Evolutionary conservation across 2,329 filamentous ascomycete genomes (phyloP).

Genomic region (Stagonosporopsis cucurbitacearum): DNA sequence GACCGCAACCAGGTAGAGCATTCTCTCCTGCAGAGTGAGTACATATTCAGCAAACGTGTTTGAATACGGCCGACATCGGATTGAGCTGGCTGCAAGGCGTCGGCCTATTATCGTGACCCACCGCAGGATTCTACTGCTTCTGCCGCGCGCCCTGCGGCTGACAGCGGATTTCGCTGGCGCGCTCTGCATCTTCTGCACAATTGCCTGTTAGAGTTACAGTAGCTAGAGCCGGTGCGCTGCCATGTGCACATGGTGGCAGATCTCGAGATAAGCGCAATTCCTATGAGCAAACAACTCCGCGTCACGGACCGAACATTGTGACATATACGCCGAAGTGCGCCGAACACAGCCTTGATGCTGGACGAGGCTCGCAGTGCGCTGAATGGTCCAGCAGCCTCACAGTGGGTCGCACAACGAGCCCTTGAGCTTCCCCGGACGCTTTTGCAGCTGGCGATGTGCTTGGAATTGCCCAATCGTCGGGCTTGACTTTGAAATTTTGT

Average conservation of each 20-base stretch:
- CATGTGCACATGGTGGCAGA: constrained; percentile 6
- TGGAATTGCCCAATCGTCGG: constrained; percentile 24
- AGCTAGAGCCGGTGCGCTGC: constrained; percentile 4
- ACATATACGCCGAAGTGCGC: constrained; percentile 12
- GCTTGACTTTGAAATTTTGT: constrained; percentile 20
- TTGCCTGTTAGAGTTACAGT: constrained; percentile 9
- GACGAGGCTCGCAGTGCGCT: constrained; percentile 7
- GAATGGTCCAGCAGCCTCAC: constrained; percentile 14
- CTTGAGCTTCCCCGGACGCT: constrained; percentile 16
- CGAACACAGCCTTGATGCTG: constrained; percentile 11
- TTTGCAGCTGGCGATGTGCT: constrained; percentile 13
- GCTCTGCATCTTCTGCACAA: constrained; percentile 2
- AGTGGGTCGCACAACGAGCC: constrained; percentile 16
- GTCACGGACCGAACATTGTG: constrained; percentile 11
- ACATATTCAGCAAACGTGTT: not conserved
- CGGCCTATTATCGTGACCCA: constrained; percentile 13
- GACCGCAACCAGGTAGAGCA: not conserved
- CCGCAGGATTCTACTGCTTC: constrained; percentile 18
- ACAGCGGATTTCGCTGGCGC: constrained; percentile 4
- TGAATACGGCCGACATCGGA: constrained; percentile 10
- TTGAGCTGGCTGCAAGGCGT: constrained; percentile 1
- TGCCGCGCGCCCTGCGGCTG: constrained; percentile 13
- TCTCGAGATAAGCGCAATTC: constrained; percentile 10
- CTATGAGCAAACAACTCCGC: constrained; percentile 17
- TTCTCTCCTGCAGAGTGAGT: not conserved